phyloP scores from a whole-genome alignment of 192 early-diverging fungal species.

The Martensiomyces pterosporus region DNA sequence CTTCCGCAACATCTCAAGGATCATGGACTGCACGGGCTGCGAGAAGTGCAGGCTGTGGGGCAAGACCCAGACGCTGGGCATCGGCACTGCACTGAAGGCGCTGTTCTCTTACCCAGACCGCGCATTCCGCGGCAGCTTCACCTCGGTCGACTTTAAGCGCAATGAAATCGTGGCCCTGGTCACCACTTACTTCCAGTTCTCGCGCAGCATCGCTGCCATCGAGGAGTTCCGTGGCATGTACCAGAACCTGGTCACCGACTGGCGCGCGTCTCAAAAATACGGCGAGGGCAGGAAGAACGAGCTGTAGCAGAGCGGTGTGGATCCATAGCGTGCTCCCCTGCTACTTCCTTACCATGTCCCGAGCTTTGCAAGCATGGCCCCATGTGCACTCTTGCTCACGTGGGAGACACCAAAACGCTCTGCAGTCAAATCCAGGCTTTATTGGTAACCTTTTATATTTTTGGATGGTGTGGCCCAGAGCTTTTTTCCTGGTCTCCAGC shows the following conservation, averaged over 20 bases:
- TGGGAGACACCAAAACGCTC: too few relatives aligned
- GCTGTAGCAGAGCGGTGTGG: too few relatives aligned
- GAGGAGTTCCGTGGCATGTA: constrained; percentile 79
- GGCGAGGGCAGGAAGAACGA: too few relatives aligned
- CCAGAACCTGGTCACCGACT: constrained; percentile 51
- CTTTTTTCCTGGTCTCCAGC: too few relatives aligned
- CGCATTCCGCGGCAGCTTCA: constrained; percentile 43
- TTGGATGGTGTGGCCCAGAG: too few relatives aligned
- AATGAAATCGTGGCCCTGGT: constrained; percentile 87
- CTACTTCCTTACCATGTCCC: too few relatives aligned
- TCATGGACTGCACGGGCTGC: constrained; percentile 99
- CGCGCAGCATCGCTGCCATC: constrained; percentile 77
- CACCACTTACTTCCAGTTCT: constrained; percentile 86
- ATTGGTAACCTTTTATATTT: too few relatives aligned
- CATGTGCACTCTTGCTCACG: too few relatives aligned
- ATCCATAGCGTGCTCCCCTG: too few relatives aligned
- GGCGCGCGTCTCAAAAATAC: constrained; percentile 21
- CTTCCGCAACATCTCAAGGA: constrained; percentile 94
- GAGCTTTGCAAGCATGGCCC: too few relatives aligned
- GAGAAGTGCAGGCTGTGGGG: constrained; percentile 99
- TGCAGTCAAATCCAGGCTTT: too few relatives aligned
- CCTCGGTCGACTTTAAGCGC: constrained; percentile 45
- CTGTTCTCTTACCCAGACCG: constrained; percentile 89
- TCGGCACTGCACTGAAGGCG: constrained; percentile 96
- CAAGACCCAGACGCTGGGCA: constrained; percentile 89